These are phyloP conservation scores for Phytopythium litorale DNA, from an alignment of 352 stramenopile species.

Conservation along the genomic window DNA sequence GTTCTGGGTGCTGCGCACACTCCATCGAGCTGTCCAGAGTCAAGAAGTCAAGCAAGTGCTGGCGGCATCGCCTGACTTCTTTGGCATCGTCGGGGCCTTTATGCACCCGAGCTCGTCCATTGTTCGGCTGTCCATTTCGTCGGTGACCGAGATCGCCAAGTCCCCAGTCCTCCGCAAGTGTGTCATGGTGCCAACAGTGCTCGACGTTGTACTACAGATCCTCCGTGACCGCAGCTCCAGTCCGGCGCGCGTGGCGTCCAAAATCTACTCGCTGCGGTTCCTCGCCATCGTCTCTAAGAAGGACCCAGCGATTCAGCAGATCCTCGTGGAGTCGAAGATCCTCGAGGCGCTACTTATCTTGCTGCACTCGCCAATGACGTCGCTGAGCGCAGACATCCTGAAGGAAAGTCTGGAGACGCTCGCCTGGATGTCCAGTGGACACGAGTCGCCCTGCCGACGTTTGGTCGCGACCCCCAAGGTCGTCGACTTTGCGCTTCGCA, in stretches of 20 bases:
- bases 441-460: slow-evolving; percentile 25
- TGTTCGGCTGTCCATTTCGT: slow-evolving; percentile 32
- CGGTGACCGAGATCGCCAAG: slow-evolving; percentile 34
- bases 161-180: slow-evolving; percentile 19
- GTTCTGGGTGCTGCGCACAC: slow-evolving; percentile 30
- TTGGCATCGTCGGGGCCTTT: slow-evolving; percentile 43
- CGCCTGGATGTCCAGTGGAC: slow-evolving; percentile 45
- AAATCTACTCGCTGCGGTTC: slow-evolving; percentile 42
- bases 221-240: slow-evolving; percentile 31
- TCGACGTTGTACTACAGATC: slow-evolving; percentile 33
- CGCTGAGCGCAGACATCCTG: slow-evolving; percentile 32
- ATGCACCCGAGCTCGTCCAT: slow-evolving; percentile 30
- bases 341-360: slow-evolving; percentile 42
- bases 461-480: slow-evolving; percentile 44
- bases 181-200: slow-evolving; percentile 37
- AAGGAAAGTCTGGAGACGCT: slow-evolving; percentile 44
- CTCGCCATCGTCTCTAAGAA: slow-evolving; percentile 38
- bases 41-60: slow-evolving; percentile 29
- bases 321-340: slow-evolving; percentile 51
- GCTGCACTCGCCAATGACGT: slow-evolving; percentile 38
- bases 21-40: slow-evolving; percentile 19
- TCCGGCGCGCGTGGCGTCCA: slow-evolving; percentile 12
- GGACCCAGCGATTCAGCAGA: slow-evolving; percentile 36
- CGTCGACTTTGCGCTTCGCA: slow-evolving; percentile 38
- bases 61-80: slow-evolving; percentile 35